phyloP scores from a whole-genome alignment of 768 basidiomycete genomes.

The Suillus subaureus region DNA sequence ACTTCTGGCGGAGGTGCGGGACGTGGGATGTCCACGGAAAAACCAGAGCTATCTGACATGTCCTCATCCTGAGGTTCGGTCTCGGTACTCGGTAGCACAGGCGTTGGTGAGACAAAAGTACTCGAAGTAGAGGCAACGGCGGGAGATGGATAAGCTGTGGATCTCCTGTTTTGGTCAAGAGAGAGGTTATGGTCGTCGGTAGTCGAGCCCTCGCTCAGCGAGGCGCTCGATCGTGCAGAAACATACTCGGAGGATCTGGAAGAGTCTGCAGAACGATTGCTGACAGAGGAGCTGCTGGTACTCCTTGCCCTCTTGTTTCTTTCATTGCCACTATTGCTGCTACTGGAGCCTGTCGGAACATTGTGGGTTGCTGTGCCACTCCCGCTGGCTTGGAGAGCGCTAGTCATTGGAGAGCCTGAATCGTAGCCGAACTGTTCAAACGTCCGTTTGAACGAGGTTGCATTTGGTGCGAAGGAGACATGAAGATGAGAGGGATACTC shows the following conservation, averaged over 20 bases:
- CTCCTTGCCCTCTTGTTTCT: slow-evolving; percentile 63
- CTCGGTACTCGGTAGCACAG: slow-evolving; percentile 43
- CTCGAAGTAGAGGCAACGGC: slow-evolving; percentile 17
- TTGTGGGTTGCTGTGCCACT: slow-evolving; percentile 25
- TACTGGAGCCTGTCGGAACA: slow-evolving; percentile 12
- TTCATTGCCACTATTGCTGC: slow-evolving; percentile 44
- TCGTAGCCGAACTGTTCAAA: slow-evolving; percentile 49
- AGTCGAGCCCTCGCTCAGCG: slow-evolving; percentile 29
- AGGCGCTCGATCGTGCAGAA: slow-evolving; percentile 37
- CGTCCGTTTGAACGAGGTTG: slow-evolving; percentile 61
- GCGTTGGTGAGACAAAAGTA: slow-evolving; percentile 31
- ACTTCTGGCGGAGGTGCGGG: slow-evolving; percentile 18
- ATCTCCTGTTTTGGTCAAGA: slow-evolving; percentile 3
- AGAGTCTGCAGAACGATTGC: slow-evolving; percentile 33
- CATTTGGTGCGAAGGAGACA: slow-evolving; percentile 49
- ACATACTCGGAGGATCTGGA: slow-evolving; percentile 39
- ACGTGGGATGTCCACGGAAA: slow-evolving; percentile 24
- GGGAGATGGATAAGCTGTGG: slow-evolving; percentile 23
- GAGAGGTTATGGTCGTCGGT: slow-evolving; percentile 19
- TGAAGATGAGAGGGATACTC: slow-evolving; percentile 51
- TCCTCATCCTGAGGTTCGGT: slow-evolving; percentile 49
- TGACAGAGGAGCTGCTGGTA: slow-evolving; percentile 48
- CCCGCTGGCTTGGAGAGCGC: slow-evolving; percentile 27
- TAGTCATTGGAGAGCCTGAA: slow-evolving; percentile 30
- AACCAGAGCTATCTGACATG: slow-evolving; percentile 46